These are phyloP conservation scores for Zasmidium cellare DNA, from an alignment of 2,329 filamentous ascomycete genomes.

Conservation along the genomic window DNA sequence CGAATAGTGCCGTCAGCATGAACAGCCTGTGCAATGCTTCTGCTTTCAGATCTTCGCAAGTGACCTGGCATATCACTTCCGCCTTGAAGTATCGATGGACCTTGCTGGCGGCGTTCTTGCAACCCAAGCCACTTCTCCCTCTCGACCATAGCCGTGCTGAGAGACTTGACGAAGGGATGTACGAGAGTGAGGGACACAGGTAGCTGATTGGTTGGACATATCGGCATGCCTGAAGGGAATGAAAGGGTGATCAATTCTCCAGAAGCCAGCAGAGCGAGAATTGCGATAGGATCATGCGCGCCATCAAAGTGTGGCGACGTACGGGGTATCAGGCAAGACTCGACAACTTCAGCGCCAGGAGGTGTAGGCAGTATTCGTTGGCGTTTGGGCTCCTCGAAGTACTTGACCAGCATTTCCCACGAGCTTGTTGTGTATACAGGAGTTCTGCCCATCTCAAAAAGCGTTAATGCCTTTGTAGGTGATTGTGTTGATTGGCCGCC, in stretches of 20 bases:
- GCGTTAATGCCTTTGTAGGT: conserved; percentile 74
- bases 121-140: conserved; percentile 85
- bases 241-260: conserved; percentile 88
- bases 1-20: conserved; percentile 91
- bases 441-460: conserved; percentile 84
- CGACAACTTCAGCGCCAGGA: conserved; percentile 70
- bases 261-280: conserved; percentile 76
- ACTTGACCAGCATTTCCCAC: conserved; percentile 77
- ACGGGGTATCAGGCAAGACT: conserved; percentile 83
- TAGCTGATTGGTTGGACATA: conserved; percentile 88
- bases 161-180: conserved; percentile 80
- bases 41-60: conserved; percentile 74
- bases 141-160: conserved; percentile 71
- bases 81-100: conserved; percentile 75
- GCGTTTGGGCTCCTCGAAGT: conserved; percentile 75
- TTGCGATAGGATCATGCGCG: conserved; percentile 84
- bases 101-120: conserved; percentile 78
- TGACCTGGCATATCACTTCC: conserved; percentile 71
- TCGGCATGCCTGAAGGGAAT: conserved; percentile 88
- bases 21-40: conserved; percentile 81
- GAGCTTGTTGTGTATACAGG: conserved; percentile 89
- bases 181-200: conserved; percentile 85
- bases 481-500: conserved; percentile 72
- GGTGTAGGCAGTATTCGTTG: conserved; percentile 74
- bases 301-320: conserved; percentile 82